phyloP scores from a whole-genome alignment of 306 rosid species.

The Prunus campanulata region DNA sequence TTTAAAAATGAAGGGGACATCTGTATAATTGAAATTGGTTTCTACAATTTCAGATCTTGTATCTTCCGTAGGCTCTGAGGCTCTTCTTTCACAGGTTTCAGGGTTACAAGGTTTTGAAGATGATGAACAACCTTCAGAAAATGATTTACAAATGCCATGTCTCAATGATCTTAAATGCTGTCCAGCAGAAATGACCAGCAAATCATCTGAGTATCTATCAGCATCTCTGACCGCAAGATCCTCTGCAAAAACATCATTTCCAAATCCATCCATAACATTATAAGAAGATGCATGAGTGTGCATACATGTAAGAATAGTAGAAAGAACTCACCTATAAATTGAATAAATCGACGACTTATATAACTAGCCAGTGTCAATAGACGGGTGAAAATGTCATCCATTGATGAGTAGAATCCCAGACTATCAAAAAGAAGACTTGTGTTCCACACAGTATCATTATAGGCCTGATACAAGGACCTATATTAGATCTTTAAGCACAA shows the following conservation, averaged over 20 bases:
- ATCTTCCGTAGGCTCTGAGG: slow-evolving; percentile 25
- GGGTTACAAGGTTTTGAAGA: slow-evolving; percentile 31
- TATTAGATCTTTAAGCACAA: slow-evolving; percentile 7
- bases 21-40: slow-evolving; percentile 10
- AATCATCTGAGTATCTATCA: slow-evolving; percentile 23
- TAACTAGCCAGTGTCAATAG: slow-evolving; percentile 48
- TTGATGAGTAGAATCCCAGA: slow-evolving; percentile 29
- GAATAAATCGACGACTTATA: slow-evolving; percentile 41
- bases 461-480: slow-evolving; percentile 38
- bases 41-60: slow-evolving; percentile 27
- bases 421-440: slow-evolving; percentile 13
- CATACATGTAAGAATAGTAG: neutral
- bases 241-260: slow-evolving; percentile 51
- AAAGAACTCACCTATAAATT: slow-evolving; percentile 51
- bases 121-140: slow-evolving; percentile 26
- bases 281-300: neutral
- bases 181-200: slow-evolving; percentile 29
- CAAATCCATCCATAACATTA: slow-evolving; percentile 18
- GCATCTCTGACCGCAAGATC: slow-evolving; percentile 59
- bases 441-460: slow-evolving; percentile 29
- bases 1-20: slow-evolving; percentile 31
- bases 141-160: slow-evolving; percentile 17
- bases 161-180: slow-evolving; percentile 22
- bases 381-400: slow-evolving; percentile 52
- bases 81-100: slow-evolving; percentile 34